Evolutionary conservation across 371 early-diverging fungal genomes (phyloP).

Genomic region (Lichtheimia ramosa): DNA sequence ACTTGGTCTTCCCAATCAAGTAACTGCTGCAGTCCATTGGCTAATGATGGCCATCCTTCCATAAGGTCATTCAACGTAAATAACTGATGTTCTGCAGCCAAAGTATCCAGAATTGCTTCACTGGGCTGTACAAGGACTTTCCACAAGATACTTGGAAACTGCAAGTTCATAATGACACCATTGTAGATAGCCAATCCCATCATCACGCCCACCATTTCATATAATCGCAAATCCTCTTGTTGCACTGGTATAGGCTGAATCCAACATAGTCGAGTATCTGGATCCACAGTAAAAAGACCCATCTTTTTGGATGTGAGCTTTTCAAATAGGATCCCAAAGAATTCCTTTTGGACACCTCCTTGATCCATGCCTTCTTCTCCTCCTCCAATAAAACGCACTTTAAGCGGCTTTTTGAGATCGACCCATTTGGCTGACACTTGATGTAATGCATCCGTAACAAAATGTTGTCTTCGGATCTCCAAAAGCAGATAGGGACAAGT

Average conservation of each 20-base stretch:
- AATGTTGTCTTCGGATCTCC: slow-evolving; percentile 67
- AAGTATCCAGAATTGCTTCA: slow-evolving; percentile 35
- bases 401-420: slow-evolving; percentile 79
- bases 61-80: slow-evolving; percentile 62
- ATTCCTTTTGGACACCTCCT: slow-evolving; percentile 96
- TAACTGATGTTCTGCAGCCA: slow-evolving; percentile 17
- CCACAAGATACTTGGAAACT: slow-evolving; percentile 90
- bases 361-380: slow-evolving; percentile 92
- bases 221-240: slow-evolving; percentile 47
- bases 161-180: slow-evolving; percentile 86
- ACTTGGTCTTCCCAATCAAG: slow-evolving; percentile 82
- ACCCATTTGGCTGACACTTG: slow-evolving; percentile 56
- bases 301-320: slow-evolving; percentile 84
- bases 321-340: slow-evolving; percentile 88
- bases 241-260: slow-evolving; percentile 66
- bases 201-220: slow-evolving; percentile 89
- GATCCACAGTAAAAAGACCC: slow-evolving; percentile 64
- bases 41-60: slow-evolving; percentile 60
- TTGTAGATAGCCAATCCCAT: slow-evolving; percentile 95
- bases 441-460: slow-evolving; percentile 70
- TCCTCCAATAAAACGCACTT: slow-evolving; percentile 79
- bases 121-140: slow-evolving; percentile 53
- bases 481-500: slow-evolving; percentile 81
- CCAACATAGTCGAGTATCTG: slow-evolving; percentile 78
- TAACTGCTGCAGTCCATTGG: slow-evolving; percentile 66